These are phyloP conservation scores for Stachybotrys chartarum DNA, from an alignment of 2,329 filamentous ascomycete genomes.

Conservation along the genomic window DNA sequence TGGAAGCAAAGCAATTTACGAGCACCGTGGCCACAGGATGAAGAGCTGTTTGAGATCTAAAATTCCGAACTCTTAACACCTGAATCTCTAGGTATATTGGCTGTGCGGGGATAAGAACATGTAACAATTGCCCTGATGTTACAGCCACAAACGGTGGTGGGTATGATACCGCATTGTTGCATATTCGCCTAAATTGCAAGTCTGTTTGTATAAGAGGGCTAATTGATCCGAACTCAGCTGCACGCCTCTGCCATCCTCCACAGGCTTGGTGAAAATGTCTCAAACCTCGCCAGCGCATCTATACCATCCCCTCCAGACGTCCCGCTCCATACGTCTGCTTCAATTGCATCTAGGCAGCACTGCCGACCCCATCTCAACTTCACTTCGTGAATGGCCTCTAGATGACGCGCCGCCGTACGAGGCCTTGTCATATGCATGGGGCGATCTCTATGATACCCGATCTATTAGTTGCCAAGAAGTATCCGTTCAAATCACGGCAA, in stretches of 20 bases:
- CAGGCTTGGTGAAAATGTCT: background rate
- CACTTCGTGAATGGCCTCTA: background rate
- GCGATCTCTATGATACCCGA: background rate
- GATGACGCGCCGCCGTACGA: background rate
- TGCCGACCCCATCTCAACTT: background rate
- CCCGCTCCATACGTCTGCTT: background rate
- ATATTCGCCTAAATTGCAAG: too few relatives aligned
- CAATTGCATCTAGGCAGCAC: background rate
- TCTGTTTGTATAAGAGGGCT: too few relatives aligned
- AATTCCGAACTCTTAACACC: too few relatives aligned
- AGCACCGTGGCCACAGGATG: too few relatives aligned
- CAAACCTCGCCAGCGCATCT: background rate
- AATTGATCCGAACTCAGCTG: too few relatives aligned
- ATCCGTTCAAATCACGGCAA: background rate
- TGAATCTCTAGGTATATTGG: too few relatives aligned
- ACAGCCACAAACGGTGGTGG: too few relatives aligned
- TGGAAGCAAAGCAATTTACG: too few relatives aligned
- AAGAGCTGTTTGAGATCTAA: too few relatives aligned
- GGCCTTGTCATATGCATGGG: slow-evolving; percentile 1
- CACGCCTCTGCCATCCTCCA: background rate
- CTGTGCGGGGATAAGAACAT: too few relatives aligned
- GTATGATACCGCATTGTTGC: too few relatives aligned
- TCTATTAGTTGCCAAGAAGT: background rate
- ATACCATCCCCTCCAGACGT: background rate
- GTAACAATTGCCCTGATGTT: too few relatives aligned